phyloP scores from a whole-genome alignment of 331 rosid species.

The Malus hybrid region DNA sequence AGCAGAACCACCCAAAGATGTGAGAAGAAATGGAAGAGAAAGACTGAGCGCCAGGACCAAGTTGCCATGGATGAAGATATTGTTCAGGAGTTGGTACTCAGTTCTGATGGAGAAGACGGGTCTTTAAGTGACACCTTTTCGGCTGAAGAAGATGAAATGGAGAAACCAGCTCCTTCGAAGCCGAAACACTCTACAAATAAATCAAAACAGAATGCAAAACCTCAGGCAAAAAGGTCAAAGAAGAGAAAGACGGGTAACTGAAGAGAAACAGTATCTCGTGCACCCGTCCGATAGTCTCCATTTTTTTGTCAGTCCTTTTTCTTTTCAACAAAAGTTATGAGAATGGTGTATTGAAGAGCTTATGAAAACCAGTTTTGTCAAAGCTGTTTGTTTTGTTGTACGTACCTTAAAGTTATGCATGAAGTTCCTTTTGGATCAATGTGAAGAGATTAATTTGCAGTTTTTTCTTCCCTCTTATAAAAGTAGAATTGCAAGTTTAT shows the following conservation, averaged over 20 bases:
- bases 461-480: not conserved
- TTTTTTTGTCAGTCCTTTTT: not conserved
- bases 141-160: slow-evolving; percentile 29
- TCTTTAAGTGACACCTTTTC: slow-evolving; percentile 19
- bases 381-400: not conserved
- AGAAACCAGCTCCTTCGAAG: slow-evolving; percentile 21
- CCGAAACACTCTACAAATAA: slow-evolving; percentile 13
- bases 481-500: not conserved
- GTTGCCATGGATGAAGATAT: slow-evolving; percentile 60
- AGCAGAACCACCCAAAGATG: slow-evolving; percentile 35
- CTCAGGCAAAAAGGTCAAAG: slow-evolving; percentile 23
- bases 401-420: not conserved
- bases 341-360: not conserved
- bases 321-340: no score
- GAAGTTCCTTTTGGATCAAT: not conserved
- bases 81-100: slow-evolving; percentile 84
- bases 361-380: not conserved
- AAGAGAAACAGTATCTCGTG: not conserved
- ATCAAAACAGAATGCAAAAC: slow-evolving; percentile 26
- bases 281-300: not conserved
- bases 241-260: slow-evolving; percentile 20
- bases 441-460: not conserved
- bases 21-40: slow-evolving; percentile 46
- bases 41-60: slow-evolving; percentile 23
- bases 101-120: slow-evolving; percentile 73